Percentiles rank a stretch among this genome's conserved stretches.
Conservation (phyloP, 768 basidiomycete species). For the Boletales sp. region DNA sequence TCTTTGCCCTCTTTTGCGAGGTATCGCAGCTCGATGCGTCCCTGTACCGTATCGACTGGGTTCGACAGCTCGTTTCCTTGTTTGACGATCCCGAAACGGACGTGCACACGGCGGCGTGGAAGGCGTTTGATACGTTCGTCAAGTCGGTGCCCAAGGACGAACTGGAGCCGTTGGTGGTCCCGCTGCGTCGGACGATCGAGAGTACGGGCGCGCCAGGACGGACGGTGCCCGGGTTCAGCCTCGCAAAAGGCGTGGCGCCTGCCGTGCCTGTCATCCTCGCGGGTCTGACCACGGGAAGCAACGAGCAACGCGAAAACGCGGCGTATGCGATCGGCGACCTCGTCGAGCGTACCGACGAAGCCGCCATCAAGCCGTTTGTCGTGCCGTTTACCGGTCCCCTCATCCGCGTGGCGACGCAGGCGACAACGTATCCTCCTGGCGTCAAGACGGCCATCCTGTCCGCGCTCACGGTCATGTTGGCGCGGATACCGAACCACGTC, state of each 20-base stretch:
- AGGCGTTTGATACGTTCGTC: conserved; percentile 81
- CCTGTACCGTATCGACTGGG: conserved; percentile 90
- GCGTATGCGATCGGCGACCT: conserved; percentile 97
- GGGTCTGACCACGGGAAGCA: conserved; percentile 90
- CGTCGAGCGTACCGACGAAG: conserved; percentile 81
- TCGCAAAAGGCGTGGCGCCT: conserved; percentile 79
- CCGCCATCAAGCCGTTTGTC: conserved; percentile 90
- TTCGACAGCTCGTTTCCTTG: conserved; percentile 79
- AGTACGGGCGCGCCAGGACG: conserved; percentile 73
- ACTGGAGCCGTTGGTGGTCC: conserved; percentile 84
- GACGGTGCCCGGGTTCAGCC: conserved; percentile 80
- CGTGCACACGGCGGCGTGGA: conserved; percentile 82
- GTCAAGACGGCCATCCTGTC: conserved; percentile 91
- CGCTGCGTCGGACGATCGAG: conserved; percentile 86
- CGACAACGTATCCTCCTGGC: conserved; percentile 83
- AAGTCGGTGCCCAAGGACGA: conserved; percentile 93
- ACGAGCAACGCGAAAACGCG: conserved; percentile 93
- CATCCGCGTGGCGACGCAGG: conserved; percentile 90
- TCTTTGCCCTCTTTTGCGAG: conserved; percentile 83
- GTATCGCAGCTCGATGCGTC: conserved; percentile 78
- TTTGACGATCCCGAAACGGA: conserved; percentile 74
- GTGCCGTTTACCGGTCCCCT: conserved; percentile 95
- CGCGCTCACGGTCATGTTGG: conserved; percentile 82
- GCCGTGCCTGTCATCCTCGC: conserved; percentile 86
- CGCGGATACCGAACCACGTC: conserved; percentile 82